Base-by-base conservation (phyloP, 805 yeast genomes). In the Lachancea cidri region DNA sequence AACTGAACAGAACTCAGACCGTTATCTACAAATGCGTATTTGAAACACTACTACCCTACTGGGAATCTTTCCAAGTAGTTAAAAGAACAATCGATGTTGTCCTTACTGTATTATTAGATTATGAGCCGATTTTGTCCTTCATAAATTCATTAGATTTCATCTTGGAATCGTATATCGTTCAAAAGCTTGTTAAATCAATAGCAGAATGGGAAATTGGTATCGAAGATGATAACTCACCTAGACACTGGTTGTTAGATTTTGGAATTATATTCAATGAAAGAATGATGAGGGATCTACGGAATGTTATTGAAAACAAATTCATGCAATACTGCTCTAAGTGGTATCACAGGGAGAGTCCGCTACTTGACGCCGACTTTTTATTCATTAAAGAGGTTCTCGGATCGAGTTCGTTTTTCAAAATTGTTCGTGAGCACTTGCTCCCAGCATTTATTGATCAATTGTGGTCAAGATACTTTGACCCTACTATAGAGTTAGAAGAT, bases 101-200 rank as follows among this genome's bases (percentile, higher is more conserved):
- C 11, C 38, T 53, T 8, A 36, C 50, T 2, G 15, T 46, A 18
- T 15, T 57, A 9, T 24, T 55, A 8, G 47, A 55, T 30, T 57
- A 47, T 33, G 56, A 54, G 30, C 30, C 44, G 2, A 35, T 54
- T 1, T 27, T 58, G n/a, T 44, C 39, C 16, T 57, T 48, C 35
- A 51, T 53, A 14, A 43, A 39, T 20, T 45, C 52, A 35, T 43
- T 36, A 14, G 50, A 59, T 3, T 53, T 54, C 33, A 38, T 75
- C 11, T 35, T 64, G 3, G 41, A 52, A 4, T 53, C 50, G 2
- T 54, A 58, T 4, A 52, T 79, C 2, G 38, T 60, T 0, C 76
- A 77, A 0, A 65, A 61, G 25, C 52, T 79, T 3, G 30, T 50
- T 0, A 17, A 45, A 2, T 64, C 60, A 0, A 54, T 76, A 4